A percentile compares a stretch with the other conserved stretches of the same genome.
Evolutionary conservation across 164 flowering plant species (phyloP).

Genomic region (Aristolochia contorta): DNA sequence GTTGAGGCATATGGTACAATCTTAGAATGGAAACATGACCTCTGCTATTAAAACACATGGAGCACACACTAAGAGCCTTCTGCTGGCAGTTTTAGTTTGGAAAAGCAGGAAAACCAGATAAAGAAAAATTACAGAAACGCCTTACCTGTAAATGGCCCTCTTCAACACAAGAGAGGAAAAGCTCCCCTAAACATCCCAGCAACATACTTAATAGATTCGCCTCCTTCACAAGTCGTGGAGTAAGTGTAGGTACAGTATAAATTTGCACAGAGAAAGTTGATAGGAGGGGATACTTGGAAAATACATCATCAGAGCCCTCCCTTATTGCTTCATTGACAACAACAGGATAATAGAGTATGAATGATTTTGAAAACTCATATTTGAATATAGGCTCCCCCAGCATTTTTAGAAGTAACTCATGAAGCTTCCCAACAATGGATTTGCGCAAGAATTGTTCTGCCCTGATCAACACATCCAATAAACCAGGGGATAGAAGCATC

Average conservation of each 20-base stretch:
- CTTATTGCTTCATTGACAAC: constrained; percentile 48
- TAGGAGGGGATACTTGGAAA: constrained; percentile 44
- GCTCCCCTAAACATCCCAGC: constrained; percentile 62
- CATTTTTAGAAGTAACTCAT: constrained; percentile 76
- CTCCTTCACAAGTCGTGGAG: constrained; percentile 81
- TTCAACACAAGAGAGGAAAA: constrained; percentile 54
- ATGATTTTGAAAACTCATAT: constrained; percentile 79
- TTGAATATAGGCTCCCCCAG: constrained; percentile 84
- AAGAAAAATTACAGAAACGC: too few relatives aligned
- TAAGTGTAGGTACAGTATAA: constrained; percentile 82
- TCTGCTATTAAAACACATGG: neutral
- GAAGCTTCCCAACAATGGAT: constrained; percentile 46
- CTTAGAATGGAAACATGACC: neutral
- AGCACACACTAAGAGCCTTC: too few relatives aligned
- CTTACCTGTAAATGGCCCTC: constrained; percentile 72
- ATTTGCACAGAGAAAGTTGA: constrained; percentile 84
- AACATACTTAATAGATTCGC: constrained; percentile 52
- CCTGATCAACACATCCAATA: constrained; percentile 66
- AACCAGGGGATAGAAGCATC: constrained; percentile 36
- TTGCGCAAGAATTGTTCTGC: constrained; percentile 57
- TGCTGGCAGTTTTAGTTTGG: too few relatives aligned
- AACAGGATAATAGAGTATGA: constrained; percentile 58
- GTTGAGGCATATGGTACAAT: neutral
- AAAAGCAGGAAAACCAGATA: too few relatives aligned
- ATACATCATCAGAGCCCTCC: constrained; percentile 29